A percentile compares a stretch with the other conserved stretches of the same genome.
Conservation (phyloP, 2,329 filamentous ascomycete genomes). For the Parafenestella ontariensis region DNA sequence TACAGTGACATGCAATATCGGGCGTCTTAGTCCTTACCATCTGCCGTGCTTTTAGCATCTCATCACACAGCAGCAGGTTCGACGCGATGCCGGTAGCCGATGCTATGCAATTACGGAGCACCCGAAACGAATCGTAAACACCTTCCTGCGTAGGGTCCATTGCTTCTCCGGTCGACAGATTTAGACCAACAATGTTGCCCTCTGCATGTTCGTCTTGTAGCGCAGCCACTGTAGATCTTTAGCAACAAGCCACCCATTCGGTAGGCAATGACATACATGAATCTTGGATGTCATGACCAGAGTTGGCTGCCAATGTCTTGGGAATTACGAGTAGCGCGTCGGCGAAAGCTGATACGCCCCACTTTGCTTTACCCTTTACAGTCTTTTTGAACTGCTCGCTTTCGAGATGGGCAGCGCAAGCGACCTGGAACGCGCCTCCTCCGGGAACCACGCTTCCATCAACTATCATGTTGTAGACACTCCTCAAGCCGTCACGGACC, state of each 20-base stretch:
- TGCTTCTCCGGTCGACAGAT: constrained; percentile 84
- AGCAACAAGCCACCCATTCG: constrained; percentile 12
- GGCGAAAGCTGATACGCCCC: constrained; percentile 91
- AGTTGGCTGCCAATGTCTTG: constrained; percentile 95
- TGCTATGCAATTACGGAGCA: constrained; percentile 90
- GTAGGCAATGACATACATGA: constrained; percentile 68
- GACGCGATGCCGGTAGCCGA: constrained; percentile 95
- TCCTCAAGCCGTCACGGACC: constrained; percentile 90
- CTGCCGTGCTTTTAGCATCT: constrained; percentile 96
- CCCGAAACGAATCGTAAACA: constrained; percentile 95
- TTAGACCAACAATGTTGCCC: constrained; percentile 84
- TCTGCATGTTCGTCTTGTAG: constrained; percentile 86
- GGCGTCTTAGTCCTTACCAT: constrained; percentile 65
- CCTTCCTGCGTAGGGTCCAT: constrained; percentile 95
- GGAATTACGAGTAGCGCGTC: constrained; percentile 95
- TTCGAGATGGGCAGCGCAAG: constrained; percentile 84
- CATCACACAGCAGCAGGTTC: constrained; percentile 93
- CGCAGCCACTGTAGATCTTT: constrained; percentile 69
- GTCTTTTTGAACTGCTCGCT: constrained; percentile 86
- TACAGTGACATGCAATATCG: neutral
- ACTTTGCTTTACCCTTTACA: constrained; percentile 98
- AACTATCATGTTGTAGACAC: constrained; percentile 99
- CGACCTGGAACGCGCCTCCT: constrained; percentile 94
- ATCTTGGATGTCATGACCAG: constrained; percentile 96
- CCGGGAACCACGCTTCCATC: constrained; percentile 94